These are phyloP conservation scores for Farysia itapuensis DNA, from an alignment of 1,284 basidiomycete species.

Conservation along the genomic window DNA sequence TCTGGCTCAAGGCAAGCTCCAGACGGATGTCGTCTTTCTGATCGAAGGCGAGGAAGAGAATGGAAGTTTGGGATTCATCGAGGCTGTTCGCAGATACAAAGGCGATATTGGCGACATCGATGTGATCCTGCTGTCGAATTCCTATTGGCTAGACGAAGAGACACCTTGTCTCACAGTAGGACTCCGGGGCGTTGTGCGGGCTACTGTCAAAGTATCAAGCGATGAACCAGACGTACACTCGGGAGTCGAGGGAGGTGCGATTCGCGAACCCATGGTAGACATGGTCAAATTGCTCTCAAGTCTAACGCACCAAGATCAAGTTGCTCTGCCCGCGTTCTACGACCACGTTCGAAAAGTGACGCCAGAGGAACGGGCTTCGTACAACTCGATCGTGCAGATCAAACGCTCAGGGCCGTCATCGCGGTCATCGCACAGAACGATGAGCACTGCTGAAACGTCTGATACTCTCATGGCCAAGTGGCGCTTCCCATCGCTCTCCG, in stretches of 20 bases:
- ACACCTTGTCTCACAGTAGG: conserved; percentile 96
- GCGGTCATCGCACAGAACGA: background rate
- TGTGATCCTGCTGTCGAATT: conserved; percentile 67
- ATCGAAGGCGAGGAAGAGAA: conserved; percentile 96
- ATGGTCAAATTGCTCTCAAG: conserved; percentile 79
- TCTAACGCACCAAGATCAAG: conserved; percentile 65
- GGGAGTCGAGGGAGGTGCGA: conserved; percentile 87
- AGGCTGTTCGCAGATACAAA: conserved; percentile 74
- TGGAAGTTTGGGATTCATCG: conserved; percentile 80
- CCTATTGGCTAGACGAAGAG: conserved; percentile 92
- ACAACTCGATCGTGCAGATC: conserved; percentile 34
- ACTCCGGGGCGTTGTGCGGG: conserved; percentile 86
- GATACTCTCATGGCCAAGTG: conserved; percentile 48
- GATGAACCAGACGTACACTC: conserved; percentile 76
- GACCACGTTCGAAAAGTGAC: conserved; percentile 55
- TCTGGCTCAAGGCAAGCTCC: conserved; percentile 72
- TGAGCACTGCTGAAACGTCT: conserved; percentile 8
- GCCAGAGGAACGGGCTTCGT: conserved; percentile 57
- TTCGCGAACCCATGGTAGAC: conserved; percentile 85
- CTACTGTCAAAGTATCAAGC: conserved; percentile 69
- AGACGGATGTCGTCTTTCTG: conserved; percentile 83
- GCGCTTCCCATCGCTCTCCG: conserved; percentile 47
- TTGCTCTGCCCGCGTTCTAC: conserved; percentile 85
- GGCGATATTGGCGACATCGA: conserved; percentile 47
- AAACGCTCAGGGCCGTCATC: no score